Evolutionary conservation across 768 basidiomycete genomes (phyloP), one percentile per base, ranked within the genome.

Genomic region (Tylopilus felleus): DNA sequence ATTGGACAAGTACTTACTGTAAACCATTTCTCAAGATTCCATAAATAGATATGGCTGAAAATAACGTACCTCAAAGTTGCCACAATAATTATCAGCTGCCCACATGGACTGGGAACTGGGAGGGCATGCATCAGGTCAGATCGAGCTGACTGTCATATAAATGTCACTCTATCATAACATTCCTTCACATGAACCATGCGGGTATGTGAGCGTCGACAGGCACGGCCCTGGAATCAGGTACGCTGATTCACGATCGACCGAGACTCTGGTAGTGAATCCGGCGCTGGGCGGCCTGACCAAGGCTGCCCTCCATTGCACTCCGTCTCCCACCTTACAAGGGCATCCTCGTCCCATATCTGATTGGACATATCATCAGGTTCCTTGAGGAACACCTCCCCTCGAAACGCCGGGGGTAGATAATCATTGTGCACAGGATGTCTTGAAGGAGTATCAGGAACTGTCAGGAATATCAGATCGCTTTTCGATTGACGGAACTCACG

Each of bases 401-500:
- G 64, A 14, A 84, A 65, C 27, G 77, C 69, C 19, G 70, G 56
- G 4, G 87, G 88, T 13, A 88, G 68, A 68, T 82, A 87, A 21
- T 78, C 76, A 59, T 90, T 80, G 49, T 77, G 68, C 36, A 88
- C 84, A 0, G 88, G 87, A 65, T 89, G 87, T 12, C 80, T 81
- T 56, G 41, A 48, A 39, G 53, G 21, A 39, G 55, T 17, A 28
- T 55, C 47, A 50, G 46, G 27, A 38, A 19, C 36, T 5, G 17
- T 17, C 8, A 36, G 35, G 17, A 36, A 33, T 1, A 16, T 35
- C 33, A 14, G 14, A 14, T 33, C 36, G 7, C 9, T n/a, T 31
- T 21, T 36, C 21, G 40, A 49, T 29, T 8, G 2, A 23, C 25
- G 39, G 28, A n/a, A 64, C 80, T 63, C 55, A 82, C 77, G 61